A percentile compares a stretch with the other conserved stretches of the same genome.
Evolutionary conservation across 768 basidiomycete species (phyloP).

Genomic region (Neoboletus brunneissimus): DNA sequence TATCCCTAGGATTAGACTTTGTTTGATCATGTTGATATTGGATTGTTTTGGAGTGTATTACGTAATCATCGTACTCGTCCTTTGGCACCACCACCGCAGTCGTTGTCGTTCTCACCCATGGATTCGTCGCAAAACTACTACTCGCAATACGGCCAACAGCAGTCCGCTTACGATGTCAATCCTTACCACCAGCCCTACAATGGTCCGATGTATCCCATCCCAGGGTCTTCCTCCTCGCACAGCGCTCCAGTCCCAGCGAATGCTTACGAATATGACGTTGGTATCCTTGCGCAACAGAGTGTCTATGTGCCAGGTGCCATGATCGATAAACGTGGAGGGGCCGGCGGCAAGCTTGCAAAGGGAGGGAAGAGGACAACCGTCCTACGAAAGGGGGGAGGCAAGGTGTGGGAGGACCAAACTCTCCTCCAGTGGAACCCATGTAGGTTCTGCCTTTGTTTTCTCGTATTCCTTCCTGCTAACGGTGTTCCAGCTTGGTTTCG

Average conservation of each 20-base stretch:
- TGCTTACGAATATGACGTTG: slow-evolving; percentile 90
- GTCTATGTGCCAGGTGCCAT: slow-evolving; percentile 91
- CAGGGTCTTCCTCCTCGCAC: slow-evolving; percentile 64
- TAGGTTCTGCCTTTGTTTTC: slow-evolving; percentile 40
- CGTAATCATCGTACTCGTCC: slow-evolving; percentile 2
- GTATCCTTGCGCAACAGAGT: slow-evolving; percentile 86
- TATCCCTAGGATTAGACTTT: slow-evolving; percentile 14
- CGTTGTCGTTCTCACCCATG: slow-evolving; percentile 18
- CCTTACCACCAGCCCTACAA: slow-evolving; percentile 81
- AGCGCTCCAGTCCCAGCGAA: slow-evolving; percentile 82
- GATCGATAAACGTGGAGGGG: slow-evolving; percentile 83
- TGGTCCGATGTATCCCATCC: slow-evolving; percentile 67
- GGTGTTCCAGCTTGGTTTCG: slow-evolving; percentile 82
- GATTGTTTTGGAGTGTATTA: slow-evolving; percentile 11
- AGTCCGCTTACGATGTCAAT: slow-evolving; percentile 61
- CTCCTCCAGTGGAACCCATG: slow-evolving; percentile 97
- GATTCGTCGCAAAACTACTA: slow-evolving; percentile 43
- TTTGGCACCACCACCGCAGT: neutral
- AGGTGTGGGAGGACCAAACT: slow-evolving; percentile 98
- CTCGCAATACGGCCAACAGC: slow-evolving; percentile 49
- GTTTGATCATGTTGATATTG: slow-evolving; percentile 31
- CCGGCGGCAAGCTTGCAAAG: slow-evolving; percentile 82
- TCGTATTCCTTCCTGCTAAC: slow-evolving; percentile 2
- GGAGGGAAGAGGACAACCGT: slow-evolving; percentile 93
- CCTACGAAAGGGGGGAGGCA: slow-evolving; percentile 90